A percentile compares a stretch with the other conserved stretches of the same genome.
Evolutionary conservation across 495 filamentous ascomycete species (phyloP).

Genomic region (Aspergillus bridgeri): DNA sequence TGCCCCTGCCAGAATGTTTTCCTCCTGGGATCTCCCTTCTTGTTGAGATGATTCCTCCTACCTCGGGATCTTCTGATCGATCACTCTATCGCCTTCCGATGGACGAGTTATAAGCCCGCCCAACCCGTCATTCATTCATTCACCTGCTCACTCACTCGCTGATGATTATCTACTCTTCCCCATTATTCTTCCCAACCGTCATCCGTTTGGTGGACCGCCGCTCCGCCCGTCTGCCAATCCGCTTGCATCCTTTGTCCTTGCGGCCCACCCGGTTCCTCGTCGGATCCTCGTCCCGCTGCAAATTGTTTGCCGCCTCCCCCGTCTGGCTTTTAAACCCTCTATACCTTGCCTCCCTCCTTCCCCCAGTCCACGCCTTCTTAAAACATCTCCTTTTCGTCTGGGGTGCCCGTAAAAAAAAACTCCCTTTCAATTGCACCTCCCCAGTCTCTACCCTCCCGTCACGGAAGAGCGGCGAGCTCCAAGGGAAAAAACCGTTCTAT

Average conservation of each 20-base stretch:
- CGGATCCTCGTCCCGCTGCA: not conserved
- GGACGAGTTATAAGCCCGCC: too few species aligned
- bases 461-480: not conserved
- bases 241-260: slow-evolving; percentile 16
- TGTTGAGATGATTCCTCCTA: too few species aligned
- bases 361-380: slow-evolving; percentile 1
- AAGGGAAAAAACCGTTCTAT: not conserved
- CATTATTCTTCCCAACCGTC: slow-evolving; percentile 30
- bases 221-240: not conserved
- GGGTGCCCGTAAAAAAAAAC: too few species aligned
- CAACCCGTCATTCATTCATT: too few species aligned
- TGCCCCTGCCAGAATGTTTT: too few species aligned
- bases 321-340: not conserved
- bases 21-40: too few species aligned
- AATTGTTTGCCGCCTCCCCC: not conserved
- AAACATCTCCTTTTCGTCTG: too few species aligned
- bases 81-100: not conserved
- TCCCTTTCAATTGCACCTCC: too few species aligned
- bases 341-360: not conserved
- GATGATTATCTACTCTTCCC: too few species aligned
- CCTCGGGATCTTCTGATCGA: slow-evolving; percentile 39
- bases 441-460: too few species aligned
- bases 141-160: too few species aligned
- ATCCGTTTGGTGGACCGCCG: slow-evolving; percentile 17
- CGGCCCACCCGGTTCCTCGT: not conserved